Evolutionary conservation across 2,329 filamentous ascomycete species (phyloP).

Genomic region (Claviceps africana): DNA sequence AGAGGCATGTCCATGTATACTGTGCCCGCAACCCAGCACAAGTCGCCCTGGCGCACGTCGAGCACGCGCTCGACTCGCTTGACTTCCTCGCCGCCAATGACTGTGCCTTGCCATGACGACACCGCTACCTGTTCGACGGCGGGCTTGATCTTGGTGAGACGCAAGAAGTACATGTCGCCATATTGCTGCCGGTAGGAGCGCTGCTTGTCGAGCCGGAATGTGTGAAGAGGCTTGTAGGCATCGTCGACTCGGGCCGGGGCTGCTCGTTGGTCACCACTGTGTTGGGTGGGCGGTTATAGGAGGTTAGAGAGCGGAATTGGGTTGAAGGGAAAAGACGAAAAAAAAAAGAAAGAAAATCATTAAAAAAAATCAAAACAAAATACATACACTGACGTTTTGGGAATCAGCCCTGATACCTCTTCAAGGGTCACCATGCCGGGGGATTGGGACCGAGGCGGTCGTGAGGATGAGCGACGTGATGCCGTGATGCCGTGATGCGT

Average conservation of each 20-base stretch:
- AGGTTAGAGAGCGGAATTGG: not conserved
- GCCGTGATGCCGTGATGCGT: not conserved
- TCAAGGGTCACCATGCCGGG: conserved; percentile 21
- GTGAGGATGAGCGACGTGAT: not conserved
- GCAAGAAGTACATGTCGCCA: conserved; percentile 93
- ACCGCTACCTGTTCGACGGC: conserved; percentile 60
- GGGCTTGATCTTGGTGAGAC: conserved; percentile 76
- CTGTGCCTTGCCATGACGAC: conserved; percentile 63
- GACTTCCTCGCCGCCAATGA: conserved; percentile 64
- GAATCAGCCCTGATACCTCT: conserved; percentile 19
- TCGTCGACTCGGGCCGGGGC: conserved; percentile 38
- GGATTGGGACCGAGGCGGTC: not conserved
- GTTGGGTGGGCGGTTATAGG: not conserved
- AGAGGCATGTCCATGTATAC: conserved; percentile 95
- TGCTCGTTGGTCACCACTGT: conserved; percentile 21
- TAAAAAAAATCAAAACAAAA: not conserved
- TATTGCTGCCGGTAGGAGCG: conserved; percentile 87
- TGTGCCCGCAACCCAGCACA: conserved; percentile 91
- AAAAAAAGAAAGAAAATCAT: too few species aligned
- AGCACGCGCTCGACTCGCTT: conserved; percentile 74
- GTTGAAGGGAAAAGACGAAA: not conserved
- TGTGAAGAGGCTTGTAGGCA: conserved; percentile 59
- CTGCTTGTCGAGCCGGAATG: conserved; percentile 57
- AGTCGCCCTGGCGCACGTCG: conserved; percentile 85
- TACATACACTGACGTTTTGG: conserved; percentile 21